These are phyloP conservation scores for Lecanosticta acicola DNA, from an alignment of 2,329 filamentous ascomycete genomes.

Conservation along the genomic window DNA sequence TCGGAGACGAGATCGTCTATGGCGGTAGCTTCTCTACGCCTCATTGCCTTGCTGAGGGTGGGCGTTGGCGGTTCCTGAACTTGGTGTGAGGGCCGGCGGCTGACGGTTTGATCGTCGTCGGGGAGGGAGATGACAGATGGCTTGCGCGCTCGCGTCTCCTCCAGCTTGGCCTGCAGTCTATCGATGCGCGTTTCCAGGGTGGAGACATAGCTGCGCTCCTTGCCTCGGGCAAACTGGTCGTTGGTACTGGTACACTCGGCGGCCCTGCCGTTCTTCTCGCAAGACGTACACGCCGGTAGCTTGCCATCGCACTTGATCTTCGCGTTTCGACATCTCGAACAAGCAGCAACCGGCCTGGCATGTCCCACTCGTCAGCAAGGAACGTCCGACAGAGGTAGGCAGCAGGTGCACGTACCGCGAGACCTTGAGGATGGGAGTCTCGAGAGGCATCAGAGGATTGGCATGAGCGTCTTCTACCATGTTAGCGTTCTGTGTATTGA, in stretches of 20 bases:
- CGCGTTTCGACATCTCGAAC: slow-evolving; percentile 75
- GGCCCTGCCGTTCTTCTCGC: slow-evolving; percentile 81
- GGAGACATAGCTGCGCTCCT: slow-evolving; percentile 93
- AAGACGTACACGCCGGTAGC: slow-evolving; percentile 88
- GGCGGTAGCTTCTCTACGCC: slow-evolving; percentile 68
- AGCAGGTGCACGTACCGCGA: slow-evolving; percentile 60
- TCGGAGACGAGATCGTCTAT: slow-evolving; percentile 90
- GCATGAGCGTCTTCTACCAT: slow-evolving; percentile 26
- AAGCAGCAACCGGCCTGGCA: slow-evolving; percentile 45
- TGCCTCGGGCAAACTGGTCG: slow-evolving; percentile 91
- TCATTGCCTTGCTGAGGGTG: slow-evolving; percentile 37
- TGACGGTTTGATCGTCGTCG: slow-evolving; percentile 48
- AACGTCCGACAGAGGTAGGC: not conserved
- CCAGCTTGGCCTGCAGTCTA: slow-evolving; percentile 72
- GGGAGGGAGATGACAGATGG: slow-evolving; percentile 65
- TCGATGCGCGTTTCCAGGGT: slow-evolving; percentile 90
- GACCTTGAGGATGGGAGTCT: slow-evolving; percentile 61
- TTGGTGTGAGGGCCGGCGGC: slow-evolving; percentile 45
- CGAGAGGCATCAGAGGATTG: slow-evolving; percentile 39
- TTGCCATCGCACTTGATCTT: slow-evolving; percentile 99
- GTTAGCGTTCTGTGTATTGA: too few relatives aligned
- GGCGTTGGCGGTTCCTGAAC: slow-evolving; percentile 26
- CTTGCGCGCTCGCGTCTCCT: slow-evolving; percentile 59
- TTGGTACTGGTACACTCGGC: slow-evolving; percentile 89
- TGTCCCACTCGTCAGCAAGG: slow-evolving; percentile 6